Evolutionary conservation across 176 grass and related monocot genomes (phyloP), one percentile per base, ranked within the genome.

Genomic region (Musa acuminata): DNA sequence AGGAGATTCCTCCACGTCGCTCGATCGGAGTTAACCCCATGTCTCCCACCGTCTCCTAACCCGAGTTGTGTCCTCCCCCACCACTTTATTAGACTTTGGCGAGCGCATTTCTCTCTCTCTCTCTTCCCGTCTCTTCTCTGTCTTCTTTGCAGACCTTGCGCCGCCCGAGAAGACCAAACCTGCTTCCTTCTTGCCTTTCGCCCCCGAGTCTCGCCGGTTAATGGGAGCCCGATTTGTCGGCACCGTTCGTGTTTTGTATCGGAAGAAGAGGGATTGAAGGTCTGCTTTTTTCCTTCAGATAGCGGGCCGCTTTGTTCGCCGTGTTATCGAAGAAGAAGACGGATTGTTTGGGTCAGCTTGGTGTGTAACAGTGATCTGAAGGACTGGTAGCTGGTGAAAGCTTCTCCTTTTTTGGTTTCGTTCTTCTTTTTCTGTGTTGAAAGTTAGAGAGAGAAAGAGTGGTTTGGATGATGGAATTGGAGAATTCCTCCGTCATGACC

Each of bases 401-500:
- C 49, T 35, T 43, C 35, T 43, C 35, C 35, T 43, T 43, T 43
- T 5, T 43, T 43, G 4, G 35, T 43, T 3, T 43, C 29, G 2
- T 3, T 29, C 19, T 17, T 60, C 57, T 21, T 19, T n/a, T n/a
- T 60, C n/a, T 21, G 16, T n/a, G 13, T 19, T n/a, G 17, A 19
- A 60, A 60, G 57, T 17, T n/a, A 9, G 49, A 13, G 51, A 58
- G 57, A 51, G 35, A 43, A 14, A 53, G 52, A 62, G 62, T 10
- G 2, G 29, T 23, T 9, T 57, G 62, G 62, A 80, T 80, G 83
- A 89, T 92, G 89, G 92, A 96, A 80, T 75, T 84, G 48, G 87
- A 96, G 69, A 75, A 88, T 81, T 86, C 83, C 13, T 85, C 89
- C 43, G 77, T 85, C 54, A 81, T 85, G 83, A 81, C 78, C 10